phyloP scores from a whole-genome alignment of 2,329 filamentous ascomycete genomes.

The Helicocarpus griseus region DNA sequence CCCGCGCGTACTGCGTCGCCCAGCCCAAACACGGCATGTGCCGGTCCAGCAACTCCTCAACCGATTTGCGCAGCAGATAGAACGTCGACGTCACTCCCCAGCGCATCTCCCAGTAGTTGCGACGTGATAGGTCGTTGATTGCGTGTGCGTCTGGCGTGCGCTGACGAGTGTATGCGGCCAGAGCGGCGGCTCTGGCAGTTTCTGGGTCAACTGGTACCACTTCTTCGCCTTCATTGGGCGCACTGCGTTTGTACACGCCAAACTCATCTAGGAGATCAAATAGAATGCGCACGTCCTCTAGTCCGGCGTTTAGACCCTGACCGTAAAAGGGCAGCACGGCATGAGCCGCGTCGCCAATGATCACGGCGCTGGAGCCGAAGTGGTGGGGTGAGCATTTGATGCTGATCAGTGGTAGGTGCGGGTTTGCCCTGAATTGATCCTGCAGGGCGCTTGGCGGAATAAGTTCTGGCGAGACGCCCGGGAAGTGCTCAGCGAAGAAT shows the following conservation, averaged over 20 bases:
- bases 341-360: conserved; percentile 88
- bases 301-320: conserved; percentile 92
- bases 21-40: conserved; percentile 71
- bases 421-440: conserved; percentile 68
- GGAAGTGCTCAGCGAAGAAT: conserved; percentile 80
- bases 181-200: conserved; percentile 35
- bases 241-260: conserved; percentile 29
- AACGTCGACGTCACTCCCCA: conserved; percentile 66
- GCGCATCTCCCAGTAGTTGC: conserved; percentile 93
- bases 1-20: conserved; percentile 82
- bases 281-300: conserved; percentile 85
- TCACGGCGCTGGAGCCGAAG: conserved; percentile 64
- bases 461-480: conserved; percentile 61
- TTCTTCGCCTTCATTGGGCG: conserved; percentile 38
- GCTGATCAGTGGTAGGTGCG: conserved; percentile 84
- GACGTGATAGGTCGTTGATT: conserved; percentile 83
- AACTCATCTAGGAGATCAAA: conserved; percentile 73
- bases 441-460: conserved; percentile 55
- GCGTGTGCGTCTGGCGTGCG: conserved; percentile 72
- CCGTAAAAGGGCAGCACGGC: conserved; percentile 99
- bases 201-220: conserved; percentile 18
- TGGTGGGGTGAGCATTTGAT: conserved; percentile 91
- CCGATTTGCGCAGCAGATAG: conserved; percentile 71
- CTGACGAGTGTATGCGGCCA: conserved; percentile 64
- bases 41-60: conserved; percentile 75